phyloP scores from a whole-genome alignment of 2,329 filamentous ascomycete genomes.

The Bipolaris gigantea region DNA sequence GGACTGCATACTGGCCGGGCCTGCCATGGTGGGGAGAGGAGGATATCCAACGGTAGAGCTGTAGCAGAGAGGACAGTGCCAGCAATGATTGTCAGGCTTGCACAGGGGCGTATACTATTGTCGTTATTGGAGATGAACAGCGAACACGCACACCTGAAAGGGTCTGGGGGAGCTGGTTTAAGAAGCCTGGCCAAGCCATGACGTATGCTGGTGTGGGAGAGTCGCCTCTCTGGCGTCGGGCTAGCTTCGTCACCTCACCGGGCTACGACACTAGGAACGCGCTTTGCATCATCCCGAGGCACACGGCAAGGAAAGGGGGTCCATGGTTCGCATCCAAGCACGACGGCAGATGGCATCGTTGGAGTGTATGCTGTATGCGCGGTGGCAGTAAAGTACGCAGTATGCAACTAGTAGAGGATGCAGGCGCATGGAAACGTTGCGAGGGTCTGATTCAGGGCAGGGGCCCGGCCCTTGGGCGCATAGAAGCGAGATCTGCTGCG shows the following conservation, averaged over 20 bases:
- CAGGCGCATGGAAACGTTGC: neutral
- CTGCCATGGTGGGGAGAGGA: slow-evolving; percentile 13
- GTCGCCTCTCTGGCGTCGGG: slow-evolving; percentile 3
- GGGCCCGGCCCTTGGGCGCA: slow-evolving; percentile 8
- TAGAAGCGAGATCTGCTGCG: slow-evolving; percentile 19
- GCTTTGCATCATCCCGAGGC: slow-evolving; percentile 23
- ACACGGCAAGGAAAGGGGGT: slow-evolving; percentile 3
- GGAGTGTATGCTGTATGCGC: neutral
- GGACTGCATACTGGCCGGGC: slow-evolving; percentile 18
- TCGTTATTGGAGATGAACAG: slow-evolving; percentile 3
- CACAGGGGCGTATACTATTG: slow-evolving; percentile 4
- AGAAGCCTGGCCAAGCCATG: slow-evolving; percentile 19
- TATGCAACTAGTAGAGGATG: neutral
- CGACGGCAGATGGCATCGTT: neutral
- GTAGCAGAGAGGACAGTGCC: neutral
- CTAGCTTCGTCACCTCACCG: slow-evolving; percentile 19
- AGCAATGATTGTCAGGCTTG: slow-evolving; percentile 15
- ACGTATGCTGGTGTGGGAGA: slow-evolving; percentile 15
- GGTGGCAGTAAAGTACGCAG: neutral
- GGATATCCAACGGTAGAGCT: neutral
- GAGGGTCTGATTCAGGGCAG: slow-evolving; percentile 3
- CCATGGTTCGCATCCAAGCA: slow-evolving; percentile 8
- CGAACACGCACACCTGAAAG: neutral
- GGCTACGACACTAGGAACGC: slow-evolving; percentile 6
- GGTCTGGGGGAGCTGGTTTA: slow-evolving; percentile 20